These are phyloP conservation scores for Mitragyna speciosa DNA, from an alignment of 257 asterid genomes.

Conservation along the genomic window DNA sequence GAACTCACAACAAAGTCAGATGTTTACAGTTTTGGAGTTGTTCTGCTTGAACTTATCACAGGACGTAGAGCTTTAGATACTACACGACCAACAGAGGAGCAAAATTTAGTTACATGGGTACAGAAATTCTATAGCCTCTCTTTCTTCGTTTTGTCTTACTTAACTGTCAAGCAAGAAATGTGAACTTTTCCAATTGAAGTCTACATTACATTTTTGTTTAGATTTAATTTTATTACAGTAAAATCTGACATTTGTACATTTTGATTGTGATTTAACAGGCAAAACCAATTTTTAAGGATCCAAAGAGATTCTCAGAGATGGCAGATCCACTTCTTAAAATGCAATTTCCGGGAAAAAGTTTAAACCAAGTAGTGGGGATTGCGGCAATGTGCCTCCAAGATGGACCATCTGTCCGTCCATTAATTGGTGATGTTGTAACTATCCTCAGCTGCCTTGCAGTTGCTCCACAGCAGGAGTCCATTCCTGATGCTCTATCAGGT, in stretches of 20 bases:
- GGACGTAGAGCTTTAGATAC: slow-evolving; percentile 79
- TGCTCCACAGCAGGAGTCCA: slow-evolving; percentile 30
- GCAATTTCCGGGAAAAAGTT: slow-evolving; percentile 49
- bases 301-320: slow-evolving; percentile 67
- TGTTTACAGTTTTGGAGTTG: slow-evolving; percentile 79
- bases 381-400: slow-evolving; percentile 92
- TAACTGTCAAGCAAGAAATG: not conserved
- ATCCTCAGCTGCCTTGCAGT: slow-evolving; percentile 59
- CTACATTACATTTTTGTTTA: not conserved
- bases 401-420: slow-evolving; percentile 79
- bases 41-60: slow-evolving; percentile 70
- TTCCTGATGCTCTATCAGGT: slow-evolving; percentile 24
- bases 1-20: slow-evolving; percentile 72
- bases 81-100: slow-evolving; percentile 54
- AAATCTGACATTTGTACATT: slow-evolving; percentile 16
- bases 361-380: slow-evolving; percentile 80
- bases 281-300: slow-evolving; percentile 61
- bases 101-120: slow-evolving; percentile 76
- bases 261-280: slow-evolving; percentile 43
- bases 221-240: not conserved
- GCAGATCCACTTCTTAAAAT: slow-evolving; percentile 68
- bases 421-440: slow-evolving; percentile 64
- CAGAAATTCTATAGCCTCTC: slow-evolving; percentile 8
- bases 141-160: not conserved
- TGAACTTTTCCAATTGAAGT: not conserved